phyloP scores from a whole-genome alignment of 73 alveolate genomes.

The Paramecium primaurelia region DNA sequence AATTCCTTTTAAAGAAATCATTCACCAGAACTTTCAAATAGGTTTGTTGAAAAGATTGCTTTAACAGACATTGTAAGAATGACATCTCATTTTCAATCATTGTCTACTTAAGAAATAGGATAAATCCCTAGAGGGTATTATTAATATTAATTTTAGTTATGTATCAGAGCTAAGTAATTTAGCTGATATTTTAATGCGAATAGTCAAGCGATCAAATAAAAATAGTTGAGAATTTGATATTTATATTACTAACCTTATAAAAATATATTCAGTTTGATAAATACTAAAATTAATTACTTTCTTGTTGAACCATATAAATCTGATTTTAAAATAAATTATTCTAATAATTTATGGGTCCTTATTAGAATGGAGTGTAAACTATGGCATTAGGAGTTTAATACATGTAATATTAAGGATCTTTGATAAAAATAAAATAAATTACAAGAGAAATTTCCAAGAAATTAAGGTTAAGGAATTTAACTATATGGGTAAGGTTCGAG shows the following conservation, averaged over 20 bases:
- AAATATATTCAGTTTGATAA: background rate
- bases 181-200: background rate
- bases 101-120: background rate
- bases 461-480: background rate
- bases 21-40: background rate
- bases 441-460: background rate
- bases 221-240: background rate
- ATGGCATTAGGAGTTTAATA: background rate
- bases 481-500: background rate
- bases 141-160: background rate
- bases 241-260: background rate
- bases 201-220: background rate
- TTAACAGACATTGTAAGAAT: conserved; percentile 42
- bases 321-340: background rate
- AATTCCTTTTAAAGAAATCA: background rate
- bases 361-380: background rate
- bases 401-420: background rate
- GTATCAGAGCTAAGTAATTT: background rate
- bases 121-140: conserved; percentile 1
- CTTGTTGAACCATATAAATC: background rate
- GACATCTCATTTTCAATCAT: background rate
- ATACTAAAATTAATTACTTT: background rate
- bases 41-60: background rate
- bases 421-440: background rate
- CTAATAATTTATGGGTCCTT: background rate